A percentile compares a stretch with the other conserved stretches of the same genome.
phyloP scores from a whole-genome alignment of 2,329 filamentous ascomycete species.

The Claviceps sp. region DNA sequence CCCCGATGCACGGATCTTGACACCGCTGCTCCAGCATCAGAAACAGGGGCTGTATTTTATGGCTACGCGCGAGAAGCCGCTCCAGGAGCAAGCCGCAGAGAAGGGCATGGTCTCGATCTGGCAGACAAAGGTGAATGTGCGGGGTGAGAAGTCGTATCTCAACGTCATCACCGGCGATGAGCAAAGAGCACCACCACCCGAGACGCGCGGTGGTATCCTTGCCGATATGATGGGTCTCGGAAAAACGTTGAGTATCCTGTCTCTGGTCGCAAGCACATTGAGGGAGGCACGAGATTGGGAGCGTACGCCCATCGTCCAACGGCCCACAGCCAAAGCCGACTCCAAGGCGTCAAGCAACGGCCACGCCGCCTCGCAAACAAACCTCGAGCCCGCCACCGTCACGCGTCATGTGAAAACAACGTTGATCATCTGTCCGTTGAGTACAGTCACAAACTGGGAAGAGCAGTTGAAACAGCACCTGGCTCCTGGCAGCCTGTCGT shows the following conservation, averaged over 20 bases:
- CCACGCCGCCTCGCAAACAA: slow-evolving; percentile 18
- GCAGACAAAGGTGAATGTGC: slow-evolving; percentile 42
- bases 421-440: slow-evolving; percentile 76
- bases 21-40: slow-evolving; percentile 67
- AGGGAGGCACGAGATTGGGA: slow-evolving; percentile 51
- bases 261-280: slow-evolving; percentile 56
- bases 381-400: slow-evolving; percentile 37
- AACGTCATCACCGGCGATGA: slow-evolving; percentile 76
- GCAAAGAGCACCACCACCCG: slow-evolving; percentile 43
- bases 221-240: slow-evolving; percentile 86
- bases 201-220: slow-evolving; percentile 60
- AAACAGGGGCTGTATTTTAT: slow-evolving; percentile 85
- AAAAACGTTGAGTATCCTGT: slow-evolving; percentile 75
- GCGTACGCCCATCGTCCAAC: slow-evolving; percentile 35
- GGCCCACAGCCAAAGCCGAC: slow-evolving; percentile 24
- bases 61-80: slow-evolving; percentile 58
- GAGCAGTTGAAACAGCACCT: slow-evolving; percentile 81
- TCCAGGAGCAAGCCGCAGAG: slow-evolving; percentile 43
- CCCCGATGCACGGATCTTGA: slow-evolving; percentile 46
- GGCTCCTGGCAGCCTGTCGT: slow-evolving; percentile 47
- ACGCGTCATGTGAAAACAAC: slow-evolving; percentile 63
- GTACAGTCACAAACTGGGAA: slow-evolving; percentile 88
- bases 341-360: slow-evolving; percentile 21
- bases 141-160: slow-evolving; percentile 49
- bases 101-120: slow-evolving; percentile 62